A percentile compares a stretch with the other conserved stretches of the same genome.
These are phyloP conservation scores for Cercospora beticola DNA, from an alignment of 2,329 filamentous ascomycete genomes.

Conservation along the genomic window DNA sequence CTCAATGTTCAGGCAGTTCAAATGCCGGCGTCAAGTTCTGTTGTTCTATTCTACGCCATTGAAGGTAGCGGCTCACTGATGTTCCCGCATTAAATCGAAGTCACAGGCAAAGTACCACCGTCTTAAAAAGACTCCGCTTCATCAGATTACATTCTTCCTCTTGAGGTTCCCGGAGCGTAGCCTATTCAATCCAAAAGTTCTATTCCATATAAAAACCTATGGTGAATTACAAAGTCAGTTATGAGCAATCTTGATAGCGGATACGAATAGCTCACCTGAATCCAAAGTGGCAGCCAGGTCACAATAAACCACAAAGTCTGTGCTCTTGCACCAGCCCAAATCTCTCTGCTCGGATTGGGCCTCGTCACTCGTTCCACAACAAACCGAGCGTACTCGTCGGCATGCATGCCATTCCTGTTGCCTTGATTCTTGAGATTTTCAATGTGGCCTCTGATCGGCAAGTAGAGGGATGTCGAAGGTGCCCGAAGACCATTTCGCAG, in stretches of 20 bases:
- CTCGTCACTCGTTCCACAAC: neutral
- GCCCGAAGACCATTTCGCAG: neutral
- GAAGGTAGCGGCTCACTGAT: neutral
- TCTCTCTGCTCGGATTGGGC: neutral
- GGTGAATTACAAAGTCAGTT: neutral
- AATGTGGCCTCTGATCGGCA: neutral
- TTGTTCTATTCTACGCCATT: neutral
- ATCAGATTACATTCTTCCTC: neutral
- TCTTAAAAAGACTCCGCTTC: neutral
- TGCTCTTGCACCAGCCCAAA: neutral
- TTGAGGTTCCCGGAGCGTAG: neutral
- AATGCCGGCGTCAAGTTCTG: neutral
- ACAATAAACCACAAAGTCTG: neutral
- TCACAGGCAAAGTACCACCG: neutral
- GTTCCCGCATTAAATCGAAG: neutral
- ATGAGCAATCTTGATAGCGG: neutral
- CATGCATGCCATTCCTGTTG: neutral
- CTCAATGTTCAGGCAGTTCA: neutral
- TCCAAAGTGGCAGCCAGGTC: neutral
- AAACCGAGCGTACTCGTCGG: neutral
- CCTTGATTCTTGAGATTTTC: neutral
- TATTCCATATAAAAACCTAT: neutral
- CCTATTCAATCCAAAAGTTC: neutral
- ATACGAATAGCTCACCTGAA: neutral
- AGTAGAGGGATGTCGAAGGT: neutral